Base-by-base conservation (phyloP, 2,329 filamentous ascomycete species). In the Bipolaris sorokiniana region DNA sequence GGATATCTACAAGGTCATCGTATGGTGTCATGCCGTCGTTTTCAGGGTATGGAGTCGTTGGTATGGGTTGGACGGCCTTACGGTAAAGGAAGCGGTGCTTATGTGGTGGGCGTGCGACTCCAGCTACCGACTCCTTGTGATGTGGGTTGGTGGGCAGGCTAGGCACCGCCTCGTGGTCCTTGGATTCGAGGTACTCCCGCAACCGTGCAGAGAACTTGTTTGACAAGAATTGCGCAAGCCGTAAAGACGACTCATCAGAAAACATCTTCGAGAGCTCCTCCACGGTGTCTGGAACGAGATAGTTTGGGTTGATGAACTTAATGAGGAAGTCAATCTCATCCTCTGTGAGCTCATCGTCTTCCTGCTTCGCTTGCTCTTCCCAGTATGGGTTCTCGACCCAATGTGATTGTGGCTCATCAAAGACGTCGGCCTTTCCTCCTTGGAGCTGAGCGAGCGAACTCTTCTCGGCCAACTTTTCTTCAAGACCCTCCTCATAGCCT, bases 21-120 rank as follows among this genome's bases (percentile, higher is more conserved):
- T 96, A 83, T 0, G 76, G 71, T n/a, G 73, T 76, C 65, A 75
- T 64, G 33, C 54, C 65, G 13, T 67, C 65, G 63, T 56, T 76
- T 64, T 65, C 70, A 48, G 63, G 70, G 57, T 70, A 74, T 40
- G 54, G 76, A 61, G 46, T 76, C 61, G 51, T 78, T 10, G 72
- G 69, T 23, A 71, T 68, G 2, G 67, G 71, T 23, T 77, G 48
- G 70, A 82, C 64, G 78, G 79, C 76, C 65, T 92, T 87, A 58
- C 91, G 84, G 77, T 95, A 99, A 2, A 97, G 82, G 75, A 90
- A 99, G 13, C 93, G 90, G 73, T 97, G 92, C 80, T 99, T 99
- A 79, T 99, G 93, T 0, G 95, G 95, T 37, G 95, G 95, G 31
- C 86, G 85, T 6, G 95, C 91, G 7, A 96, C 89, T 79, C 78